These are phyloP conservation scores for Macadamia tetraphylla DNA, from an alignment of 164 flowering plant genomes.

Conservation along the genomic window DNA sequence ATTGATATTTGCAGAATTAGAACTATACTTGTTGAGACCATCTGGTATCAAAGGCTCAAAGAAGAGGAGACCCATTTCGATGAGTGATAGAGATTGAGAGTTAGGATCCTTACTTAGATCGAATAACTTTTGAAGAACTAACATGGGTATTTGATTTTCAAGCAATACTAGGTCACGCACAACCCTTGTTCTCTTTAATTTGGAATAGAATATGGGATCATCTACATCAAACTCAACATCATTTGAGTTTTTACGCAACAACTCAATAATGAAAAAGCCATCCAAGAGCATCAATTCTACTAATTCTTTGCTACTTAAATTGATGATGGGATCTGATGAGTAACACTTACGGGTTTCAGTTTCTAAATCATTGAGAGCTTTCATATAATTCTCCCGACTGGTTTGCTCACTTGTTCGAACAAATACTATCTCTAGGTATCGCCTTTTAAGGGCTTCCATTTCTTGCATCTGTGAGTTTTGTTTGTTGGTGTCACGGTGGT, in stretches of 20 bases:
- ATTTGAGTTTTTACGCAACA: slow-evolving; percentile 15
- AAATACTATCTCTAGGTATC: slow-evolving; percentile 20
- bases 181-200: slow-evolving; percentile 36
- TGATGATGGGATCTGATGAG: slow-evolving; percentile 30
- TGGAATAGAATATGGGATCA: slow-evolving; percentile 44
- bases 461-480: too few relatives aligned
- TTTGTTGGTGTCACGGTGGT: slow-evolving; percentile 32
- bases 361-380: slow-evolving; percentile 26
- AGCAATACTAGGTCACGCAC: slow-evolving; percentile 50
- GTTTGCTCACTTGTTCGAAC: slow-evolving; percentile 13
- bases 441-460: slow-evolving; percentile 43
- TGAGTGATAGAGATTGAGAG: background rate
- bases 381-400: slow-evolving; percentile 20
- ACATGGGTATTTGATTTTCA: slow-evolving; percentile 53
- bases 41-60: background rate
- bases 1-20: too few relatives aligned
- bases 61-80: background rate
- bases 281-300: slow-evolving; percentile 57
- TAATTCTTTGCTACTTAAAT: slow-evolving; percentile 32
- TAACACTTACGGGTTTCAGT: slow-evolving; percentile 38
- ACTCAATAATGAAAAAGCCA: slow-evolving; percentile 48
- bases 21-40: fast-evolving
- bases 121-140: slow-evolving; percentile 24
- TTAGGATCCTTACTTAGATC: background rate
- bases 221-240: slow-evolving; percentile 5